These are phyloP conservation scores for Alternaria dauci DNA, from an alignment of 2,329 filamentous ascomycete species.

Conservation along the genomic window DNA sequence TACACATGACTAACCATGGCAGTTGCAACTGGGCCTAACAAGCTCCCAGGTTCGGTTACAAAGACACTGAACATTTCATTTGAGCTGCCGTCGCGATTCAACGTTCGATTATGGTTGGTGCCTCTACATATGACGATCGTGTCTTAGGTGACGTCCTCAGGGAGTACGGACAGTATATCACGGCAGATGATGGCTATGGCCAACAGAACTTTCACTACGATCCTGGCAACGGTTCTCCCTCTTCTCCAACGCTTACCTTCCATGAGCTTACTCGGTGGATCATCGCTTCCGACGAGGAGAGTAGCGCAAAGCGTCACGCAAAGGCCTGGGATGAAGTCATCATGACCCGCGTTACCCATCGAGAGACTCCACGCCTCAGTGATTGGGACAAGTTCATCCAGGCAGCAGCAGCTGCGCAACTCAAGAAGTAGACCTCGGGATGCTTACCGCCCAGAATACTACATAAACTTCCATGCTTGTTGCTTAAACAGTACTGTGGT, in stretches of 20 bases:
- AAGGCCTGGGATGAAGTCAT: background rate
- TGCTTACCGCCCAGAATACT: too few species aligned
- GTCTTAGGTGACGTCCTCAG: background rate
- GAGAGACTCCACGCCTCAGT: too few species aligned
- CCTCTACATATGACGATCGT: too few species aligned
- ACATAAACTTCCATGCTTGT: too few species aligned
- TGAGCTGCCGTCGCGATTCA: too few species aligned
- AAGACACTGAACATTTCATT: background rate
- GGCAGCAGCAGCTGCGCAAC: too few species aligned
- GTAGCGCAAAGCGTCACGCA: background rate
- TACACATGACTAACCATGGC: background rate
- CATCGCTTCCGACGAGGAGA: background rate
- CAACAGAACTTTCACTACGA: background rate
- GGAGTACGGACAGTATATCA: background rate
- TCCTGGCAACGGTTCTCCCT: background rate
- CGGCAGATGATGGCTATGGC: background rate
- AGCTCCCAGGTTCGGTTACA: background rate
- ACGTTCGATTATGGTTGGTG: too few species aligned
- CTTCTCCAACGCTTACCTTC: background rate
- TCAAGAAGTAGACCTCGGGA: too few species aligned
- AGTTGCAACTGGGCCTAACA: background rate
- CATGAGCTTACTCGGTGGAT: background rate
- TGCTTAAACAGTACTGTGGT: too few species aligned
- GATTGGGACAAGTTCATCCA: too few species aligned
- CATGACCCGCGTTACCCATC: too few species aligned